Base-by-base conservation (phyloP, 192 early-diverging fungal species). In the Podila minutissima region DNA sequence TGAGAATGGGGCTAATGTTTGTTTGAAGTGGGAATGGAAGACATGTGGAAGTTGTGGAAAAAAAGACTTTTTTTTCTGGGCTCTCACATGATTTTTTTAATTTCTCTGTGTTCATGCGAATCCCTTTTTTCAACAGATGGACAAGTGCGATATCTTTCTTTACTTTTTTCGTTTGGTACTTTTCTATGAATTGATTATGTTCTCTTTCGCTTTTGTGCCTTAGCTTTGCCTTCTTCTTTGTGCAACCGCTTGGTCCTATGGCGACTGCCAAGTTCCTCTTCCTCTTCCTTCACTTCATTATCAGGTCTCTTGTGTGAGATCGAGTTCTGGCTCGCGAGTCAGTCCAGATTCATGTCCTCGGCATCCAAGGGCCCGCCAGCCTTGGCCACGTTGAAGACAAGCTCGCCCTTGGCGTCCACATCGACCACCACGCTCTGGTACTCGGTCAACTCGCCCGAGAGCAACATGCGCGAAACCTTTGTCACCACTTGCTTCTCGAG, bases 401-500 rank as follows among this genome's bases (percentile, higher is more conserved):
- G 64, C 19, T 82, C 77, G 20, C 68, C 83, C 6, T 24, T n/a
- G 13, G 67, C 5, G 41, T 62, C 74, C 12, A 76, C 38, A 70
- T 73, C 77, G 41, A 92, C 88, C 37, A 74, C 66, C 57, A 91
- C 87, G 2, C 69, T 58, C 73, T 86, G 85, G 66, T 88, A 84
- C 35, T 94, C 91, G 5, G 74, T 66, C 53, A 96, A 76, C 48
- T 87, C 84, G 28, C 92, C 92, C 10, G 83, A 81, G 48, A 96
- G 75, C 55, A 96, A 81, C 83, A 93, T 76, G 58, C 88, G 88
- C 8, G 92, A 91, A 19, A 97, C 84, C 62, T 91, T 86, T n/a
- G 96, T 97, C 61, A 94, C 94, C 19, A 97, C 82, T 62, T 91
- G 86, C 75, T 92, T 88, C 76, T 99, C 95, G 59, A 99, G 83